Percentiles rank a stretch among this genome's conserved stretches.
Evolutionary conservation across 2,329 filamentous ascomycete genomes (phyloP).

Genomic region (Fusarium nygamai): DNA sequence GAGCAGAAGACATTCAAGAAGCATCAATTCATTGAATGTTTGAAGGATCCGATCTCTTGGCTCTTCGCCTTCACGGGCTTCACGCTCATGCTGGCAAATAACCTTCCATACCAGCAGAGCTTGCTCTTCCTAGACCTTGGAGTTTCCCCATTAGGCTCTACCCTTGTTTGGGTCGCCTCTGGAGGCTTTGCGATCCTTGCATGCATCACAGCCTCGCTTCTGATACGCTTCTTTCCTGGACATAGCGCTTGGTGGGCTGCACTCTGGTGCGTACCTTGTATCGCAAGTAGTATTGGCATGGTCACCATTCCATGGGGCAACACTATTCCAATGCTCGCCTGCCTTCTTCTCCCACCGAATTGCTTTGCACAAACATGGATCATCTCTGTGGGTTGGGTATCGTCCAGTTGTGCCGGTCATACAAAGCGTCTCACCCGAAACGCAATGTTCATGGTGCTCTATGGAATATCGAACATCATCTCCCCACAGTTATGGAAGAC

Average conservation of each 20-base stretch:
- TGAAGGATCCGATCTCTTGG: not conserved
- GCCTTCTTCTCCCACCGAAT: not conserved
- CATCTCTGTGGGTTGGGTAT: not conserved
- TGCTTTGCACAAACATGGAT: conserved; percentile 1
- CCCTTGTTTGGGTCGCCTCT: not conserved
- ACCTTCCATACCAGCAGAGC: not conserved
- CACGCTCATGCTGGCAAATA: not conserved
- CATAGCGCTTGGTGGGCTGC: conserved; percentile 34
- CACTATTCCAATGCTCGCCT: not conserved
- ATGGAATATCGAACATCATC: not conserved
- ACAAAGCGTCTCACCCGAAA: not conserved
- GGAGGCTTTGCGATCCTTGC: not conserved
- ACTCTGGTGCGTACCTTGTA: conserved; percentile 36
- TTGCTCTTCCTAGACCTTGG: not conserved
- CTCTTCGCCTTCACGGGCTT: not conserved
- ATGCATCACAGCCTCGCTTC: conserved; percentile 29
- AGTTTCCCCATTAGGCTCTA: not conserved
- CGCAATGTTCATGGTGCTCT: not conserved
- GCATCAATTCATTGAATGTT: not conserved
- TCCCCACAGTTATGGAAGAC: conserved; percentile 41
- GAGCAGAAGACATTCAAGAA: conserved; percentile 4
- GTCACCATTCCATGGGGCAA: not conserved
- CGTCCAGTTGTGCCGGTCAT: not conserved
- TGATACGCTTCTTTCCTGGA: conserved; percentile 24
- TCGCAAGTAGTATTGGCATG: conserved; percentile 29